phyloP scores from a whole-genome alignment of 805 yeast genomes.

The Kuraishia molischiana region DNA sequence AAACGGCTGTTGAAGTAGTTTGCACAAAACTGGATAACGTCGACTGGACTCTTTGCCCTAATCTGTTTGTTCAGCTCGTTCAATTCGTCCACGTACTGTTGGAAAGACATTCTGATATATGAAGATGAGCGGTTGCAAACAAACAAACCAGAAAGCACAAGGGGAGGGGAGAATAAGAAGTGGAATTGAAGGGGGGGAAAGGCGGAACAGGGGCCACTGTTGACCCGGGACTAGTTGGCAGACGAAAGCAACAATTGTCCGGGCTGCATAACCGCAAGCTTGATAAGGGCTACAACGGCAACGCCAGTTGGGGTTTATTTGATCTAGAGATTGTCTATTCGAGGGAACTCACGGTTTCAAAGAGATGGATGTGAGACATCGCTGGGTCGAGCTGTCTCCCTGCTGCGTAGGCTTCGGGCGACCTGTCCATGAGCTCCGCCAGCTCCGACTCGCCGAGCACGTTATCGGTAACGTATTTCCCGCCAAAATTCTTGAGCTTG shows the following conservation, averaged over 20 bases:
- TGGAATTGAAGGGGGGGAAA: no score
- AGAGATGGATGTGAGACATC: constrained; percentile 19
- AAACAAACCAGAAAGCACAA: no score
- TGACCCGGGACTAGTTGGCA: no score
- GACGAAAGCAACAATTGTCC: no score
- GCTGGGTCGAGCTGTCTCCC: constrained; percentile 1
- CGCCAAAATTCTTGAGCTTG: constrained; percentile 22
- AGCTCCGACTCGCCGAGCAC: constrained; percentile 31
- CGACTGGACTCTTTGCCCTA: constrained; percentile 46
- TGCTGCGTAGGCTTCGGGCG: constrained; percentile 27
- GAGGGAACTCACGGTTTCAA: constrained; percentile 25
- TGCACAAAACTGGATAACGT: constrained; percentile 67
- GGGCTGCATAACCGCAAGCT: no score
- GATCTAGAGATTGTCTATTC: no score
- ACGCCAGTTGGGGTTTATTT: no score
- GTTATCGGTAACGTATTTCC: constrained; percentile 11
- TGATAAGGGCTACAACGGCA: no score
- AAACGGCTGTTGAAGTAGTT: constrained; percentile 57
- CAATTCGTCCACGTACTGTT: constrained; percentile 32
- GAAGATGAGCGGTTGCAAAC: no score
- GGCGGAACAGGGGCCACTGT: no score
- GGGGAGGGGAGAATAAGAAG: no score
- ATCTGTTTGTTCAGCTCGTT: constrained; percentile 53
- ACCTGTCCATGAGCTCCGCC: constrained; percentile 38
- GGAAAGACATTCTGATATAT: constrained; percentile 8